A percentile compares a stretch with the other conserved stretches of the same genome.
Conservation (phyloP, 208 protist genomes). For the Endotrypanum monterogeii region DNA sequence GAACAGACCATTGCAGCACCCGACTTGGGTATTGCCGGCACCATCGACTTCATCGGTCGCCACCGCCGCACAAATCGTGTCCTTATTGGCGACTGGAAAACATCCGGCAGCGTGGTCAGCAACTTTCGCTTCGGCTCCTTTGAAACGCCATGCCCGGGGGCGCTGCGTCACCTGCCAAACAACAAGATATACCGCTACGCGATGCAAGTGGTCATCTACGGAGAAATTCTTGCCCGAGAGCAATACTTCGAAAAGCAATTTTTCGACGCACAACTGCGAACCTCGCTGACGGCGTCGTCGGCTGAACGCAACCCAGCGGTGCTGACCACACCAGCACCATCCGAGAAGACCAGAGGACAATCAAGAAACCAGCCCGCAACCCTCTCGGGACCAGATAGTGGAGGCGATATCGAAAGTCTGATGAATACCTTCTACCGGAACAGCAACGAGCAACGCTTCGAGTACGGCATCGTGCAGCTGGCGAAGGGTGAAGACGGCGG, state of each 20-base stretch:
- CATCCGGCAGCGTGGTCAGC: constrained; percentile 68
- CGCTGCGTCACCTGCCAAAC: constrained; percentile 82
- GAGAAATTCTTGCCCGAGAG: constrained; percentile 70
- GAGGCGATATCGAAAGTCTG: constrained; percentile 2
- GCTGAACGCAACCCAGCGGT: not conserved
- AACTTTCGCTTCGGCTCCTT: constrained; percentile 84
- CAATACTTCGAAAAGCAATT: constrained; percentile 65
- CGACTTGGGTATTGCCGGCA: constrained; percentile 72
- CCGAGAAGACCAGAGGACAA: not conserved
- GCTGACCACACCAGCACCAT: not conserved
- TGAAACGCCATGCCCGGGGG: constrained; percentile 66
- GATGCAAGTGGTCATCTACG: constrained; percentile 84
- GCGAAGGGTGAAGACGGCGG: constrained; percentile 66
- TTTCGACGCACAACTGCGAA: constrained; percentile 52
- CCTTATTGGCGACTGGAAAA: constrained; percentile 90
- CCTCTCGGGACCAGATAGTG: not conserved
- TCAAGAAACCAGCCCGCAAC: not conserved
- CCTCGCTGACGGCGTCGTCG: constrained; percentile 15
- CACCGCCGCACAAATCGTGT: constrained; percentile 61
- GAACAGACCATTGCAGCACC: constrained; percentile 77
- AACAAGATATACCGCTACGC: constrained; percentile 85
- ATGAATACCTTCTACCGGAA: constrained; percentile 24
- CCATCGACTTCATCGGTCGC: constrained; percentile 79
- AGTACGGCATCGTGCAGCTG: constrained; percentile 86
- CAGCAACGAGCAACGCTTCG: constrained; percentile 36